These are phyloP conservation scores for Raffaelea deltoideospora DNA, from an alignment of 2,329 filamentous ascomycete genomes.

Conservation along the genomic window DNA sequence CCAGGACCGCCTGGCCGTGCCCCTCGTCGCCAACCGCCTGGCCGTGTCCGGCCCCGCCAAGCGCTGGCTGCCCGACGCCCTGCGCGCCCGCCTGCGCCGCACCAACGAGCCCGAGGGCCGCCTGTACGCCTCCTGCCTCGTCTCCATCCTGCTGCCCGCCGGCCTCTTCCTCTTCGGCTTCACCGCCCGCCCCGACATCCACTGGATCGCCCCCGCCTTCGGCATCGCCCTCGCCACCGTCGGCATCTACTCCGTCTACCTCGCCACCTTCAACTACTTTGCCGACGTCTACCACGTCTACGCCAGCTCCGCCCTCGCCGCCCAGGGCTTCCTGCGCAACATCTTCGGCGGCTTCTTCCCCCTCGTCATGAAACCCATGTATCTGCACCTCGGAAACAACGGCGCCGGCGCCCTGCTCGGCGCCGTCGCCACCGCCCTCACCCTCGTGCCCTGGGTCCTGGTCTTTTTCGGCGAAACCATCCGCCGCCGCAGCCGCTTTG, in stretches of 20 bases:
- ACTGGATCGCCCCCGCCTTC: constrained; percentile 60
- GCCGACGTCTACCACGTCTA: constrained; percentile 79
- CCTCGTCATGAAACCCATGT: constrained; percentile 59
- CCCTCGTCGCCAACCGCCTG: constrained; percentile 41
- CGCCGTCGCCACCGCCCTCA: constrained; percentile 52
- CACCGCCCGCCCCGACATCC: constrained; percentile 44
- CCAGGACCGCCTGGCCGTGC: constrained; percentile 44
- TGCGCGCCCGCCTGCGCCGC: constrained; percentile 30
- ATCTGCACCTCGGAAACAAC: constrained; percentile 53
- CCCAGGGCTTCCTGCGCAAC: constrained; percentile 77
- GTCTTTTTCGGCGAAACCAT: constrained; percentile 67
- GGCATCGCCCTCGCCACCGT: constrained; percentile 61
- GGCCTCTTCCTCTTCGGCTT: constrained; percentile 74
- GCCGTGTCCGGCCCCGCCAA: neutral
- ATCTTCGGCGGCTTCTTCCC: constrained; percentile 71
- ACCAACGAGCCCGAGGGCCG: constrained; percentile 55
- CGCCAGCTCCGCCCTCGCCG: constrained; percentile 71
- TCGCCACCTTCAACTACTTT: constrained; percentile 85
- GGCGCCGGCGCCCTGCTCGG: constrained; percentile 63
- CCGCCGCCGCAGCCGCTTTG: constrained; percentile 61
- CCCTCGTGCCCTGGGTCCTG: constrained; percentile 75
- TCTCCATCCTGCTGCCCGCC: constrained; percentile 58
- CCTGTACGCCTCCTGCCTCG: constrained; percentile 70
- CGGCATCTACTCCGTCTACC: constrained; percentile 74
- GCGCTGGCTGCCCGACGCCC: constrained; percentile 24